phyloP scores from a whole-genome alignment of 306 rosid genomes.

The Prunus campanulata region DNA sequence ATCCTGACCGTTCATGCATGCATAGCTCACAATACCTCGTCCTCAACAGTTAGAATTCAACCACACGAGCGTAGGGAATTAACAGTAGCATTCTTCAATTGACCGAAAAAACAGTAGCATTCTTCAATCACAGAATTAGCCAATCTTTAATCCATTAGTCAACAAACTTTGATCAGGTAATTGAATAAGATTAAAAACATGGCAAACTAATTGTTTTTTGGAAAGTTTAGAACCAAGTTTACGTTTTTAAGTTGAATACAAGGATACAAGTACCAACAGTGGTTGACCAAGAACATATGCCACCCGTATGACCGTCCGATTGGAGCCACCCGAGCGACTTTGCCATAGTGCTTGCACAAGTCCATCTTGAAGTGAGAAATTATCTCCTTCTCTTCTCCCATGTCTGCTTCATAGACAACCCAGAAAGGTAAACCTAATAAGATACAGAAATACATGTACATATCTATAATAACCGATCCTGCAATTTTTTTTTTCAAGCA shows the following conservation, averaged over 20 bases:
- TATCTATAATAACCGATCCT: neutral
- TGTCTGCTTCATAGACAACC: constrained; percentile 12
- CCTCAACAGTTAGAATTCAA: neutral
- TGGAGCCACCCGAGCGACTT: neutral
- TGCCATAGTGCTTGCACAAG: neutral
- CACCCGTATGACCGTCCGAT: neutral
- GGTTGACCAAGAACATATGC: neutral
- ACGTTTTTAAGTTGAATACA: neutral
- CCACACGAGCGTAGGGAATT: neutral
- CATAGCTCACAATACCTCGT: too few species aligned
- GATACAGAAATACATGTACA: neutral
- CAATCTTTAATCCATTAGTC: neutral
- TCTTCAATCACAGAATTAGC: neutral
- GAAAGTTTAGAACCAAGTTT: neutral
- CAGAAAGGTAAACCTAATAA: neutral
- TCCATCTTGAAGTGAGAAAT: neutral
- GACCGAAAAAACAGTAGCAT: neutral
- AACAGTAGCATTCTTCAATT: neutral
- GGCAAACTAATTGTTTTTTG: neutral
- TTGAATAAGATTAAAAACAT: neutral
- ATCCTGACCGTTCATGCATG: too few species aligned
- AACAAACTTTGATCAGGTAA: neutral
- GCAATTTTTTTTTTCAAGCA: neutral
- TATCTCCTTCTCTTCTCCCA: constrained; percentile 1
- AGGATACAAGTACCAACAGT: neutral